Percentiles rank a stretch among this genome's conserved stretches.
Evolutionary conservation across 2,329 filamentous ascomycete species (phyloP).

Genomic region (Pestalotiopsis sp.): DNA sequence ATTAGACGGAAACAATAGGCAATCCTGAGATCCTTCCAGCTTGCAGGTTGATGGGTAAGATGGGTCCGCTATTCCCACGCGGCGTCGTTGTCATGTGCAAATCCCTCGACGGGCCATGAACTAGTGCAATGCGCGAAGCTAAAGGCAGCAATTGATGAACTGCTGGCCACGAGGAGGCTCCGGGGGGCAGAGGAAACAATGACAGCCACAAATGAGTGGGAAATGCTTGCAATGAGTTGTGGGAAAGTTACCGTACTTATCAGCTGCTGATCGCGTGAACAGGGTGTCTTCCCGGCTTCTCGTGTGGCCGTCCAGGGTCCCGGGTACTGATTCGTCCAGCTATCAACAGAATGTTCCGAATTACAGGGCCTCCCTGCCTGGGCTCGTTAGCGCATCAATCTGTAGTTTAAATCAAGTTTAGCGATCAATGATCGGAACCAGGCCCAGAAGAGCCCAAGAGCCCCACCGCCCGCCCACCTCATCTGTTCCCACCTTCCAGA

Average conservation of each 20-base stretch:
- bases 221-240: neutral
- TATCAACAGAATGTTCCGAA: neutral
- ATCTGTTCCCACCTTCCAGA: conserved; percentile 6
- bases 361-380: neutral
- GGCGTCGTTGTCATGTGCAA: conserved; percentile 7
- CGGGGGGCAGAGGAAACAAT: neutral
- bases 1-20: no score
- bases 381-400: neutral
- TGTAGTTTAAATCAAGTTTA: neutral
- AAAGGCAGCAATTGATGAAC: neutral
- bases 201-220: neutral
- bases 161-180: neutral
- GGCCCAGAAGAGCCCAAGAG: neutral
- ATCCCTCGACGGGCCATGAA: neutral
- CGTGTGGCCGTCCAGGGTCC: neutral
- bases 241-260: neutral
- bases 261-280: neutral
- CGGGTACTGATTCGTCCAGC: neutral
- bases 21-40: no score
- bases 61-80: neutral
- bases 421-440: neutral
- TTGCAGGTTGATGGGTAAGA: no score
- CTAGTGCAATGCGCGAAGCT: neutral
- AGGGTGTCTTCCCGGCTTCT: neutral
- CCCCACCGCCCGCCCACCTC: conserved; percentile 7